Percentiles rank a stretch among this genome's conserved stretches.
phyloP scores from a whole-genome alignment of 2,329 filamentous ascomycete species.

The Trichoderma sp. region DNA sequence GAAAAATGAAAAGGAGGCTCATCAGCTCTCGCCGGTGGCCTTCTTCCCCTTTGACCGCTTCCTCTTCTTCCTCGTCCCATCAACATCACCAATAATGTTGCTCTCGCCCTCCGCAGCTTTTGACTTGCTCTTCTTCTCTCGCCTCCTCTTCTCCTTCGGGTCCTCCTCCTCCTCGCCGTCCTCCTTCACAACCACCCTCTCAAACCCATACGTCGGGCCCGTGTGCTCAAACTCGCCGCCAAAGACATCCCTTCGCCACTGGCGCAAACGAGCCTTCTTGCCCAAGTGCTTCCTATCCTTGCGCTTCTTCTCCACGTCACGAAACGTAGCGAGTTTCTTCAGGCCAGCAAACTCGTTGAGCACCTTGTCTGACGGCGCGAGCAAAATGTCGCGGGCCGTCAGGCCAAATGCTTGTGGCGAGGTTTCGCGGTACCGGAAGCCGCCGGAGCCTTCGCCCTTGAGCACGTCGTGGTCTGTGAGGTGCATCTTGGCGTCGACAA shows the following conservation, averaged over 20 bases:
- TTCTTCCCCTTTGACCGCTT: slow-evolving; percentile 50
- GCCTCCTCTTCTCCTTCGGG: slow-evolving; percentile 18
- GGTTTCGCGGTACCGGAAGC: slow-evolving; percentile 92
- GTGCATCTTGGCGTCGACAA: slow-evolving; percentile 79
- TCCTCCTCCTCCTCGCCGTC: slow-evolving; percentile 19
- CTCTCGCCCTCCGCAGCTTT: slow-evolving; percentile 23
- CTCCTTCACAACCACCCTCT: slow-evolving; percentile 35
- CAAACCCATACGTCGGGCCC: slow-evolving; percentile 58
- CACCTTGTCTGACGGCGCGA: slow-evolving; percentile 77
- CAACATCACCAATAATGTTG: slow-evolving; percentile 31
- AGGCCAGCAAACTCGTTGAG: slow-evolving; percentile 89
- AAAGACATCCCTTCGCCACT: slow-evolving; percentile 74
- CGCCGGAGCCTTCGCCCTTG: slow-evolving; percentile 36
- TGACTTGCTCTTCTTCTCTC: slow-evolving; percentile 8
- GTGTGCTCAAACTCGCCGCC: slow-evolving; percentile 55
- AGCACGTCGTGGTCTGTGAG: slow-evolving; percentile 64
- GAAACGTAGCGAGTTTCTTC: slow-evolving; percentile 90
- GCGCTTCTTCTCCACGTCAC: slow-evolving; percentile 83
- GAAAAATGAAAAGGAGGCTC: background rate
- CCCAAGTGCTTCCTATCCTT: slow-evolving; percentile 84
- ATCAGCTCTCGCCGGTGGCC: background rate
- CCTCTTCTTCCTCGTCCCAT: slow-evolving; percentile 43
- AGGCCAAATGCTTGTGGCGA: slow-evolving; percentile 88
- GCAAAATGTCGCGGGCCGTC: slow-evolving; percentile 82
- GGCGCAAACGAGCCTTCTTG: slow-evolving; percentile 85